Percentiles rank a stretch among this genome's conserved stretches.
phyloP scores from a whole-genome alignment of 805 yeast genomes.

The Wickerhamiella musiphila region DNA sequence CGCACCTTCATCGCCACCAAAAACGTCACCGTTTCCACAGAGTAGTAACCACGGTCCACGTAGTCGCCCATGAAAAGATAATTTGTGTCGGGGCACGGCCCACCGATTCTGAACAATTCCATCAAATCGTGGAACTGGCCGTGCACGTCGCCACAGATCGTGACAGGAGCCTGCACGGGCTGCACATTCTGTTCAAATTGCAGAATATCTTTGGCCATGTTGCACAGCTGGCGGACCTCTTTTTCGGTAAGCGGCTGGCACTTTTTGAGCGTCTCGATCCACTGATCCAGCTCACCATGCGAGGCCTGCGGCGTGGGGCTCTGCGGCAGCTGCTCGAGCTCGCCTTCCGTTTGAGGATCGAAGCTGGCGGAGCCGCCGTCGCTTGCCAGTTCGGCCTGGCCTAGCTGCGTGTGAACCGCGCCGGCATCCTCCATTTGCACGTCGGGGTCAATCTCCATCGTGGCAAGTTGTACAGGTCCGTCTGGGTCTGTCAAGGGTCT shows the following conservation, averaged over 20 bases:
- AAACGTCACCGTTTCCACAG: slow-evolving; percentile 84
- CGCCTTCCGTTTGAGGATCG: slow-evolving; percentile 4
- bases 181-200: slow-evolving; percentile 89
- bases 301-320: slow-evolving; percentile 27
- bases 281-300: slow-evolving; percentile 57
- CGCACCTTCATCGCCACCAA: slow-evolving; percentile 89
- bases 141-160: slow-evolving; percentile 94
- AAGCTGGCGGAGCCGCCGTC: slow-evolving; percentile 1
- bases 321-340: slow-evolving; percentile 5
- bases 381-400: slow-evolving; percentile 4
- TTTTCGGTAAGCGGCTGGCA: slow-evolving; percentile 78
- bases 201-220: slow-evolving; percentile 80
- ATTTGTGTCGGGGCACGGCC: slow-evolving; percentile 86
- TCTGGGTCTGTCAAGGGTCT: no score
- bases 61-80: slow-evolving; percentile 80
- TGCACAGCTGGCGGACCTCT: slow-evolving; percentile 64
- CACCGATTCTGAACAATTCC: slow-evolving; percentile 90
- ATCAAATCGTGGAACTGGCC: slow-evolving; percentile 94
- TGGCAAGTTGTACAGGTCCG: no score
- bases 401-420: slow-evolving; percentile 3
- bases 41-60: slow-evolving; percentile 78
- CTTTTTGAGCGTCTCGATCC: slow-evolving; percentile 70
- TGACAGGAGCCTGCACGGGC: slow-evolving; percentile 88
- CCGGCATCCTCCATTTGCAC: slow-evolving; percentile 24
- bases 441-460: slow-evolving; percentile 24